Percentiles rank a stretch among this genome's conserved stretches.
These are phyloP conservation scores for Melastoma candidum DNA, from an alignment of 441 rosid genomes.

Conservation along the genomic window DNA sequence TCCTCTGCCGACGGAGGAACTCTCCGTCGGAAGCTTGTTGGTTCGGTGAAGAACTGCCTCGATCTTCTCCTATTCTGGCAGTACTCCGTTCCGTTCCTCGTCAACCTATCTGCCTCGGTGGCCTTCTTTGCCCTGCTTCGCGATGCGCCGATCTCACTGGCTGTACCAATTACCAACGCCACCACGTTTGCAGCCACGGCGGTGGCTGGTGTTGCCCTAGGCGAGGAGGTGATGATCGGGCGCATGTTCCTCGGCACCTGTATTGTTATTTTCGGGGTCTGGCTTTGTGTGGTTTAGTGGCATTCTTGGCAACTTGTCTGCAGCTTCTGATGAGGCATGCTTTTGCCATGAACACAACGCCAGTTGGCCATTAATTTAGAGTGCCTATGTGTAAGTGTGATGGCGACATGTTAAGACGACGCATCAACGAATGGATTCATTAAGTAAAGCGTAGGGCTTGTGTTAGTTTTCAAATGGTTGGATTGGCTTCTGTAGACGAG, in stretches of 20 bases:
- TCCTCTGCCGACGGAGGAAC: slow-evolving; percentile 12
- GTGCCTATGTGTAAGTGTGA: too few species aligned
- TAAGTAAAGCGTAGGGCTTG: too few species aligned
- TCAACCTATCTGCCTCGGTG: slow-evolving; percentile 89
- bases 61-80: slow-evolving; percentile 74
- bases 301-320: too few species aligned
- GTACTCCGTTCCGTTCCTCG: slow-evolving; percentile 68
- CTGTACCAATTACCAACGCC: slow-evolving; percentile 87
- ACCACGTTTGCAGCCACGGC: slow-evolving; percentile 90
- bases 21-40: slow-evolving; percentile 27
- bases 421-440: too few species aligned
- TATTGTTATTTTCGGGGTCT: slow-evolving; percentile 63
- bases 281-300: slow-evolving; percentile 43
- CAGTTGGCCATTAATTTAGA: too few species aligned
- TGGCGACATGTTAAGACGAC: too few species aligned
- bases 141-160: slow-evolving; percentile 64
- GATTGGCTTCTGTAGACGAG: too few species aligned
- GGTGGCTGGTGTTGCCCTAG: slow-evolving; percentile 53
- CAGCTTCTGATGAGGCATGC: too few species aligned
- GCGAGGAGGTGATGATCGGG: slow-evolving; percentile 58
- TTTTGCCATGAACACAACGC: too few species aligned
- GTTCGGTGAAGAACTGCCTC: slow-evolving; percentile 36
- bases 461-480: too few species aligned
- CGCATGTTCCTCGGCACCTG: slow-evolving; percentile 52
- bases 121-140: slow-evolving; percentile 67